Evolutionary conservation across 208 protist genomes (phyloP).

Genomic region (Zelonia costaricensis): DNA sequence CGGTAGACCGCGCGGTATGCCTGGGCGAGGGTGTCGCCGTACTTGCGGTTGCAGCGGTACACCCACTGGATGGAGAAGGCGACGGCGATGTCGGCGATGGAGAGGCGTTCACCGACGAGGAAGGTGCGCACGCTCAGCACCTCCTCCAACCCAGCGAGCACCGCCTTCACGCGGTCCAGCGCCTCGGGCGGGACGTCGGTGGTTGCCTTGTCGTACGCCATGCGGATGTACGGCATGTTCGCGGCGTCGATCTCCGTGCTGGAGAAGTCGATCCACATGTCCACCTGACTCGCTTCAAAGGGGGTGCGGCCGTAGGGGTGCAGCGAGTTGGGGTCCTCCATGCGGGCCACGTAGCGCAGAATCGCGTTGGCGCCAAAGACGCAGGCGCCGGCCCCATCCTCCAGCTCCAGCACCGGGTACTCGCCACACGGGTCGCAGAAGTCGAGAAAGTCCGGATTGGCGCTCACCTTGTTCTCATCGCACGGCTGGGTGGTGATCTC

Average conservation of each 20-base stretch:
- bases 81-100: slow-evolving; percentile 77
- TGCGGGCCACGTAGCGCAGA: slow-evolving; percentile 71
- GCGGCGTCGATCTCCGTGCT: slow-evolving; percentile 64
- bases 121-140: slow-evolving; percentile 76
- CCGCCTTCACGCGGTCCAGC: slow-evolving; percentile 40
- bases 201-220: slow-evolving; percentile 36
- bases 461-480: slow-evolving; percentile 43
- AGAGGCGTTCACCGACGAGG: slow-evolving; percentile 82
- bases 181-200: slow-evolving; percentile 27
- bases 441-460: slow-evolving; percentile 53
- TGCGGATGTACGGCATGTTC: slow-evolving; percentile 49
- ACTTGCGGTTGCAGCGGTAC: slow-evolving; percentile 58
- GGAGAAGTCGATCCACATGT: slow-evolving; percentile 88
- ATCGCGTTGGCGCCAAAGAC: slow-evolving; percentile 90
- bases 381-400: slow-evolving; percentile 36
- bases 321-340: slow-evolving; percentile 27
- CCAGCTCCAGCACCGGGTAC: slow-evolving; percentile 70
- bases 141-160: slow-evolving; percentile 54
- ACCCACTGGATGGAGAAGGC: slow-evolving; percentile 69
- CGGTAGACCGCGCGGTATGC: slow-evolving; percentile 68
- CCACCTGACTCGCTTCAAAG: slow-evolving; percentile 79
- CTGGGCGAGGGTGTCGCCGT: slow-evolving; percentile 55
- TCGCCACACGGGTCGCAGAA: slow-evolving; percentile 73
- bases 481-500: slow-evolving; percentile 24
- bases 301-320: slow-evolving; percentile 77